A percentile compares a stretch with the other conserved stretches of the same genome.
Evolutionary conservation across 2,329 filamentous ascomycete genomes (phyloP).

Genomic region (Emmonsiellopsis sp.): DNA sequence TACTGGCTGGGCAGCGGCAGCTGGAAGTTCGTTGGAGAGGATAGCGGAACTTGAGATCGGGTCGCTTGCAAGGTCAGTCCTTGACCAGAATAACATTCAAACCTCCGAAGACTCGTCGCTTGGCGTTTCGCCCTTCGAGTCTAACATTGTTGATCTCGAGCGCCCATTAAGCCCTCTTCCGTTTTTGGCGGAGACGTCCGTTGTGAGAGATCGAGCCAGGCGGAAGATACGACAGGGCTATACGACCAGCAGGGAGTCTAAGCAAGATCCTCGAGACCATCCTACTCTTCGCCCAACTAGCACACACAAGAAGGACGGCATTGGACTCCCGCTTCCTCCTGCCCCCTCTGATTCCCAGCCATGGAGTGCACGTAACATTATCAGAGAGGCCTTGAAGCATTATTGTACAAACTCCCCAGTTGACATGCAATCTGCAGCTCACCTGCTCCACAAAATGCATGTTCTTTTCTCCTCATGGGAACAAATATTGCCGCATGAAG

Average conservation of each 20-base stretch:
- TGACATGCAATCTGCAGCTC: conserved; percentile 32
- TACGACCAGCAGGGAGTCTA: background rate
- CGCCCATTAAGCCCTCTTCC: conserved; percentile 29
- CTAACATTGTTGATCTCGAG: conserved; percentile 32
- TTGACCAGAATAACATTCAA: conserved; percentile 12
- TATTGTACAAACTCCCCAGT: conserved; percentile 29
- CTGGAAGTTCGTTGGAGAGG: conserved; percentile 10
- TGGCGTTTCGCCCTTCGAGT: conserved; percentile 17
- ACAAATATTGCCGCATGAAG: conserved; percentile 30
- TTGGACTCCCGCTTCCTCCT: conserved; percentile 19
- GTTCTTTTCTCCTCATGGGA: conserved; percentile 29
- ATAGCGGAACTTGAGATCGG: conserved; percentile 11
- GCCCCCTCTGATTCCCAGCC: conserved; percentile 24
- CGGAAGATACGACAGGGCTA: background rate
- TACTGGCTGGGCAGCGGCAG: conserved; percentile 14
- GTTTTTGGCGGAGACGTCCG: conserved; percentile 25
- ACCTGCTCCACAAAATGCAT: conserved; percentile 32
- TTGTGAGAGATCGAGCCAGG: background rate
- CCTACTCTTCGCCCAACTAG: background rate
- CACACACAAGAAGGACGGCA: background rate
- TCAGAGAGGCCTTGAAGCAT: conserved; percentile 31
- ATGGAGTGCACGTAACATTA: conserved; percentile 29
- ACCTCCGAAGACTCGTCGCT: conserved; percentile 16
- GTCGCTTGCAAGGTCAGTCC: conserved; percentile 9
- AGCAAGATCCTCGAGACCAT: background rate